Evolutionary conservation across 345 rosid species (phyloP), one percentile per base, ranked within the genome.

Genomic region (Dipteronia sinensis): DNA sequence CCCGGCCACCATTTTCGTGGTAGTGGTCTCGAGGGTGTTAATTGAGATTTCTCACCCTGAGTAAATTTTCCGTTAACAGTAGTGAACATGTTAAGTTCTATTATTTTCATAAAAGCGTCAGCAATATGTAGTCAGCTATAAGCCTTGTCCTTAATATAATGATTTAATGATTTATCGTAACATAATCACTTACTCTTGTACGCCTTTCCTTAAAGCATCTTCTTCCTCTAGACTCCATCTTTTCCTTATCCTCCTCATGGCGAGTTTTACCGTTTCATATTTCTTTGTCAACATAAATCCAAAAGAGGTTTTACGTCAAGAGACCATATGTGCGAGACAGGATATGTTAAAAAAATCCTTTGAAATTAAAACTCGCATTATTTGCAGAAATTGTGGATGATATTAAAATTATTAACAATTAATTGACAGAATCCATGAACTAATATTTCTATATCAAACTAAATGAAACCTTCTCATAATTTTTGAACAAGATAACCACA

Each of bases 181-280:
- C 6, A 49, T 25, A 67, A 64, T 67, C 23, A 61, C 81, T 73
- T 83, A 87, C 90, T 78, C 66, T 34, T 19, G 10, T 1, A 85
- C 87, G 9, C 85, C 93, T 31, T 71, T 81, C 69, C 79, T 69
- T 82, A 91, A 80, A 17, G 91, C 86, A 4, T 88, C 86, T 80
- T 90, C 96, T 75, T 90, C 93, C 82, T 86, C 82, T 13, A 63
- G 0, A 64, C 83, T 86, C 93, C 96, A 91, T 61, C 47, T 76
- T 67, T 73, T 88, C 40, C 12, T 77, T 73, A 51, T 78, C 47
- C 83, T 86, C 73, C 89, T 85, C 22, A 25, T 76, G 22, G 22
- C 23, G 71, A 83, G 15, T 53, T 74, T 83, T 13, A 46, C 6
- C 7, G 23, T 0, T 47, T 65, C 71, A 58, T 69, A 34, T 65